Conservation (phyloP, 2,329 filamentous ascomycete genomes). For the Zarea fungicola region DNA sequence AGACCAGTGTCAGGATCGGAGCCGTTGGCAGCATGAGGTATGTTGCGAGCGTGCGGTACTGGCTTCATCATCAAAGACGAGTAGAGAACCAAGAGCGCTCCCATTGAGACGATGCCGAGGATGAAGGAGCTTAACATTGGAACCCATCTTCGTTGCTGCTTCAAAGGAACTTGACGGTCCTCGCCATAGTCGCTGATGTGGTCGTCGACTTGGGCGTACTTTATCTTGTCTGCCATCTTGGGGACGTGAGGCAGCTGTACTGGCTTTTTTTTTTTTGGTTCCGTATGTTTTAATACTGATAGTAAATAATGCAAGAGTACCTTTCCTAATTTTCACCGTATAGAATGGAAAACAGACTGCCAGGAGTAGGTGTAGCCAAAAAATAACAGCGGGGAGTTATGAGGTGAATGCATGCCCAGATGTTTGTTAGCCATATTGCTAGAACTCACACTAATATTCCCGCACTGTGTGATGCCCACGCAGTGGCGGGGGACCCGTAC, state of each 20-base stretch:
- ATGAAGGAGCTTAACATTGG: slow-evolving; percentile 5
- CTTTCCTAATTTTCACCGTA: too few species aligned
- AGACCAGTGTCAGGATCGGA: slow-evolving; percentile 15
- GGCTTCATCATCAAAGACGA: background rate
- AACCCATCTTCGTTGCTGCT: background rate
- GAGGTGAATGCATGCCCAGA: too few species aligned
- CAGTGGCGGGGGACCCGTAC: too few species aligned
- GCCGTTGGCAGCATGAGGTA: slow-evolving; percentile 11
- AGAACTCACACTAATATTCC: too few species aligned
- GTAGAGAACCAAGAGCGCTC: background rate
- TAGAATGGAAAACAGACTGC: too few species aligned
- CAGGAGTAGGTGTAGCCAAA: too few species aligned
- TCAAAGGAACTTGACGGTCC: background rate
- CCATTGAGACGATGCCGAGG: slow-evolving; percentile 5
- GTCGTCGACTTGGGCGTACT: slow-evolving; percentile 10
- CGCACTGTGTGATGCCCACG: too few species aligned
- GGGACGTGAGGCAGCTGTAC: background rate
- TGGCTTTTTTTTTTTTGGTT: background rate
- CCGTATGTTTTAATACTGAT: too few species aligned
- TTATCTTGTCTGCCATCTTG: slow-evolving; percentile 2
- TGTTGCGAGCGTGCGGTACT: slow-evolving; percentile 4
- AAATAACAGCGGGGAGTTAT: too few species aligned
- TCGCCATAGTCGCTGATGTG: background rate
- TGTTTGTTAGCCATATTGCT: too few species aligned
- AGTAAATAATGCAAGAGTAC: too few species aligned